A percentile compares a stretch with the other conserved stretches of the same genome.
These are phyloP conservation scores for Dictyostelium capitatum DNA, from an alignment of 78 protist genomes.

Conservation along the genomic window DNA sequence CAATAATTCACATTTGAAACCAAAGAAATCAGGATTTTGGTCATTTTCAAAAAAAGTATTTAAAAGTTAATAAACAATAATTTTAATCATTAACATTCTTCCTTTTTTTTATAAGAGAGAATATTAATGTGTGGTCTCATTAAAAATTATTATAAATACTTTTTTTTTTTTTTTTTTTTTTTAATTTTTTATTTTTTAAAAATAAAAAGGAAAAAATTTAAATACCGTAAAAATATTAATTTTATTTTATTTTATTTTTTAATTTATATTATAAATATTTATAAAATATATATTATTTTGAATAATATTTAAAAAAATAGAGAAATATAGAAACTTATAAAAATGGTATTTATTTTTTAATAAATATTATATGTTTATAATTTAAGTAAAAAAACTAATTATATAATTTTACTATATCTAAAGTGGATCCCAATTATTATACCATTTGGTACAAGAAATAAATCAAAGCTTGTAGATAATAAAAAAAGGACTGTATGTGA, in stretches of 20 bases:
- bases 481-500: constrained; percentile 8
- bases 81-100: not conserved
- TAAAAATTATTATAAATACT: not conserved
- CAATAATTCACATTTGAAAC: not conserved
- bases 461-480: constrained; percentile 21
- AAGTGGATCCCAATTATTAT: constrained; percentile 57
- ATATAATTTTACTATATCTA: not conserved
- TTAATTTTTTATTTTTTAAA: not conserved
- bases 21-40: not conserved
- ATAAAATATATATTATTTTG: too few relatives aligned
- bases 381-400: not conserved
- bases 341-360: not conserved
- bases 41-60: not conserved
- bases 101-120: not conserved
- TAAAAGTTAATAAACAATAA: not conserved
- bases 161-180: too few relatives aligned
- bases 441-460: constrained; percentile 28
- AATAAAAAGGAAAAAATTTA: not conserved
- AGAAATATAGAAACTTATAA: not conserved
- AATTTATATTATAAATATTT: too few relatives aligned
- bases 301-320: too few relatives aligned
- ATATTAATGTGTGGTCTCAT: not conserved
- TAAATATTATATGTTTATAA: not conserved
- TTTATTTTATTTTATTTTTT: too few relatives aligned
- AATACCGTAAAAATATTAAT: too few relatives aligned